phyloP scores from a whole-genome alignment of 169 alveolate genomes.

The Plasmodium cynomolgi region DNA sequence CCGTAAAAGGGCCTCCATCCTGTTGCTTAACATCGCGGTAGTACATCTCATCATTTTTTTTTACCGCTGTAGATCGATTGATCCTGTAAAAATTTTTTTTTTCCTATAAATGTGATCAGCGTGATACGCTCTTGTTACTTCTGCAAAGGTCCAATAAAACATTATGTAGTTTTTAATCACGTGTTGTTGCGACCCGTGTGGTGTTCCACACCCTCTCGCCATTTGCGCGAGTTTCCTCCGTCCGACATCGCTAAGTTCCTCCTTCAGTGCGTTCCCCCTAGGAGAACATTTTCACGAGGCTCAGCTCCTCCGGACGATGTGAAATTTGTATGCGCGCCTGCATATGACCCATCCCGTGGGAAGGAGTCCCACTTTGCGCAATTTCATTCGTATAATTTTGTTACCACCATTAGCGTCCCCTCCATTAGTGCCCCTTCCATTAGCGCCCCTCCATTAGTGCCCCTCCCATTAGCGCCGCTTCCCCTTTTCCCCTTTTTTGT shows the following conservation, averaged over 20 bases:
- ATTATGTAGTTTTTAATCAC: not conserved
- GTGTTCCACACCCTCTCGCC: not conserved
- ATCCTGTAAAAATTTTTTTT: not conserved
- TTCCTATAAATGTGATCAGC: not conserved
- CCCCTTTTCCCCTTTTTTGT: not conserved
- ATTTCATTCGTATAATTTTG: too few species aligned
- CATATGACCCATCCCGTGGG: too few species aligned
- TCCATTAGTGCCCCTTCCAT: too few species aligned
- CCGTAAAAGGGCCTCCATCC: not conserved
- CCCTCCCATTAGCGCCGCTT: not conserved
- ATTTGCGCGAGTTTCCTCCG: too few species aligned
- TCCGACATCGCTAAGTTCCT: too few species aligned
- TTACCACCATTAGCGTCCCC: not conserved
- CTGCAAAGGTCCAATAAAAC: not conserved
- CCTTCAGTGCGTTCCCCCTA: too few species aligned
- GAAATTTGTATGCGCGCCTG: too few species aligned
- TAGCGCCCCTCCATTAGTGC: too few species aligned
- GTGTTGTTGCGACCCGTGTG: not conserved
- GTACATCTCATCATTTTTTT: not conserved
- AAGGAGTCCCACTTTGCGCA: too few species aligned
- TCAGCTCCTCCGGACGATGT: too few species aligned
- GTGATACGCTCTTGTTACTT: not conserved
- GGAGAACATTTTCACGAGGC: too few species aligned
- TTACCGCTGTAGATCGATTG: not conserved
- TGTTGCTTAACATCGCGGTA: not conserved